These are phyloP conservation scores for Hansenula lynferdii DNA, from an alignment of 1,139 yeast species.

Conservation along the genomic window DNA sequence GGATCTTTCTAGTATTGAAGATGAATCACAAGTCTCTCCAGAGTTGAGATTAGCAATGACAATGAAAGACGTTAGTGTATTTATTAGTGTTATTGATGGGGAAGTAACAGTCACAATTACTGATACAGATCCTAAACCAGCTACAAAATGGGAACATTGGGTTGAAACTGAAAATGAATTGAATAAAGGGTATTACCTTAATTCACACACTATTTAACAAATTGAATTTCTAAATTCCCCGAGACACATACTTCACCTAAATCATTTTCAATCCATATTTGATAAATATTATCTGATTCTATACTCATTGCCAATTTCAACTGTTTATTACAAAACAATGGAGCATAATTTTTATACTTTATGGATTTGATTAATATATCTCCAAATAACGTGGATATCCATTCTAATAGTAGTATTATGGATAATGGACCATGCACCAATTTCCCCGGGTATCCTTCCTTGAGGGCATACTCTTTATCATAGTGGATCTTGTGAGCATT, in stretches of 20 bases:
- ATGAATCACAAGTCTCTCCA: slow-evolving; percentile 13
- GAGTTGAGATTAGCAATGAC: slow-evolving; percentile 31
- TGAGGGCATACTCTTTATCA: slow-evolving; percentile 47
- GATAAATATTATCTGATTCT: slow-evolving; percentile 5
- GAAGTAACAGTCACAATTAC: slow-evolving; percentile 19
- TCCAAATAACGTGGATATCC: slow-evolving; percentile 19
- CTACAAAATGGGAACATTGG: slow-evolving; percentile 28
- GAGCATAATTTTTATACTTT: slow-evolving; percentile 45
- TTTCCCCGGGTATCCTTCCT: slow-evolving; percentile 57
- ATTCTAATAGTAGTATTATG: slow-evolving; percentile 52
- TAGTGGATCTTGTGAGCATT: slow-evolving; percentile 84
- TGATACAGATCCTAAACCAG: slow-evolving; percentile 32
- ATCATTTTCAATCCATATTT: slow-evolving; percentile 21
- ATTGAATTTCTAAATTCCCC: slow-evolving; percentile 10
- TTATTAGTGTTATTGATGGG: slow-evolving; percentile 9
- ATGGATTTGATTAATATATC: slow-evolving; percentile 26
- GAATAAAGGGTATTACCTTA: slow-evolving; percentile 1
- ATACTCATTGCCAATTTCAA: slow-evolving; percentile 23
- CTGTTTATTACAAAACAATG: slow-evolving; percentile 35
- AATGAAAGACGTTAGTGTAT: slow-evolving; percentile 32
- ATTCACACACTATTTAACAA: neutral
- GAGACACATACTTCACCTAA: slow-evolving; percentile 14
- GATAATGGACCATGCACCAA: slow-evolving; percentile 83
- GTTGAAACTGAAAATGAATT: slow-evolving; percentile 22
- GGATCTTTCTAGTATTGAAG: slow-evolving; percentile 12